Conservation (phyloP, 257 asterid species). For the Solanum paucissectum region DNA sequence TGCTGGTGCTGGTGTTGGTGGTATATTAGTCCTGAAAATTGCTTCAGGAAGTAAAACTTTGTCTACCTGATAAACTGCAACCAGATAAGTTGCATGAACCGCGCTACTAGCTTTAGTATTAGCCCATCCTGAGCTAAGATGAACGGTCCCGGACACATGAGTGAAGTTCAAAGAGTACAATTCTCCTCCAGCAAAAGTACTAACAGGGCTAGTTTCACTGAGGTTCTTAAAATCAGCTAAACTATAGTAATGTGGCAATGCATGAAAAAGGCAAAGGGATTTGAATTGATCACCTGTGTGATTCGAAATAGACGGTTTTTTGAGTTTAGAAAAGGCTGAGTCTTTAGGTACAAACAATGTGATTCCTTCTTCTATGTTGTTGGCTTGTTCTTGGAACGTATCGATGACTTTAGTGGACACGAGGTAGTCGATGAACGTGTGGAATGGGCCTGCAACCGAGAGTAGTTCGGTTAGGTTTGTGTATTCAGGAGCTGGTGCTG, state of each 20-base stretch:
- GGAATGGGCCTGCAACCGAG: conserved; percentile 69
- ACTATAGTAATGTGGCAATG: conserved; percentile 50
- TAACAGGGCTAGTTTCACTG: conserved; percentile 42
- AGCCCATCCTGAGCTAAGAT: conserved; percentile 56
- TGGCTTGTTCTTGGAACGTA: conserved; percentile 66
- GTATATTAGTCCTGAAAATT: conserved; percentile 70
- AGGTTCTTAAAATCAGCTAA: conserved; percentile 66
- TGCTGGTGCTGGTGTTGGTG: conserved; percentile 66
- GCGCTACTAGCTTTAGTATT: conserved; percentile 52
- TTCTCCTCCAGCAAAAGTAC: conserved; percentile 54
- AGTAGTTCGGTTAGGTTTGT: conserved; percentile 56
- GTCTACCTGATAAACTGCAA: conserved; percentile 56
- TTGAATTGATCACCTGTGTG: conserved; percentile 57
- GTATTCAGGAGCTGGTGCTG: conserved; percentile 51
- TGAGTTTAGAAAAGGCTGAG: conserved; percentile 37
- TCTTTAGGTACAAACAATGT: conserved; percentile 68
- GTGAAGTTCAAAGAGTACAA: conserved; percentile 36
- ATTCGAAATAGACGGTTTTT: conserved; percentile 38
- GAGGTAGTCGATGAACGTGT: conserved; percentile 51
- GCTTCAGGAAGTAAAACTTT: conserved; percentile 53
- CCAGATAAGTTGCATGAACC: conserved; percentile 57
- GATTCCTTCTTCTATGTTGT: conserved; percentile 57
- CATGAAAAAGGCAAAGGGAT: conserved; percentile 58
- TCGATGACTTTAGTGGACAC: conserved; percentile 48
- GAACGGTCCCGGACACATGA: conserved; percentile 46